phyloP scores from a whole-genome alignment of 2,329 filamentous ascomycete species.

The Claviceps africana region DNA sequence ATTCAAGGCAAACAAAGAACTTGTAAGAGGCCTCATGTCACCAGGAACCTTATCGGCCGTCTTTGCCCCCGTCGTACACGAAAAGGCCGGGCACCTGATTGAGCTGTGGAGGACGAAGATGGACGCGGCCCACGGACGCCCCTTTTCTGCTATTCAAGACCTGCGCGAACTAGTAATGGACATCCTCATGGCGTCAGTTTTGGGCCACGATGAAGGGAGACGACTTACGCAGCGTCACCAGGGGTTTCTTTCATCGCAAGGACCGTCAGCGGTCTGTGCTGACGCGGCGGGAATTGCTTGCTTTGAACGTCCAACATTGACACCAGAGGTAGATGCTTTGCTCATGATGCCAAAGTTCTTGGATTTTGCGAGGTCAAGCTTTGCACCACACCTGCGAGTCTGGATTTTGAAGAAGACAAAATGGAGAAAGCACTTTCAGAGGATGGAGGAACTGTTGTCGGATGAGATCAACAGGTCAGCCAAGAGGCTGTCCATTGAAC shows the following conservation, averaged over 20 bases:
- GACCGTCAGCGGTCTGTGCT: neutral
- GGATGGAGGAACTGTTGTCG: slow-evolving; percentile 5
- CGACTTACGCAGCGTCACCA: neutral
- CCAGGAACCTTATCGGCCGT: slow-evolving; percentile 14
- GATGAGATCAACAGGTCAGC: slow-evolving; percentile 1
- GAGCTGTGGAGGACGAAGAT: slow-evolving; percentile 19
- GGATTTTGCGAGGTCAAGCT: neutral
- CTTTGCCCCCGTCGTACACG: slow-evolving; percentile 17
- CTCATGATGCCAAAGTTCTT: neutral
- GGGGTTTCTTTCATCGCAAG: neutral
- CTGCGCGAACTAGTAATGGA: slow-evolving; percentile 18
- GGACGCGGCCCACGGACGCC: slow-evolving; percentile 11
- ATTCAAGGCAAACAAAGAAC: slow-evolving; percentile 15
- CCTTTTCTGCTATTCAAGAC: slow-evolving; percentile 17
- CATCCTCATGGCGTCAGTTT: slow-evolving; percentile 11
- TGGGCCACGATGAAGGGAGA: neutral
- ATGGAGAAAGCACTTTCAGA: slow-evolving; percentile 2
- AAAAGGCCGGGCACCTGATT: slow-evolving; percentile 15
- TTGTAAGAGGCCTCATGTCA: slow-evolving; percentile 18
- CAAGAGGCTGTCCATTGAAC: neutral
- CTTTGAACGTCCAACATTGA: neutral
- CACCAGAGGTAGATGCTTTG: neutral
- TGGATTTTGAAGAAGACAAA: slow-evolving; percentile 11
- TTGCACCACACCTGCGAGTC: slow-evolving; percentile 12
- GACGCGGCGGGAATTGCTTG: neutral